Base-by-base conservation (phyloP, 2,329 filamentous ascomycete genomes). In the Huntiella bhutanensis region DNA sequence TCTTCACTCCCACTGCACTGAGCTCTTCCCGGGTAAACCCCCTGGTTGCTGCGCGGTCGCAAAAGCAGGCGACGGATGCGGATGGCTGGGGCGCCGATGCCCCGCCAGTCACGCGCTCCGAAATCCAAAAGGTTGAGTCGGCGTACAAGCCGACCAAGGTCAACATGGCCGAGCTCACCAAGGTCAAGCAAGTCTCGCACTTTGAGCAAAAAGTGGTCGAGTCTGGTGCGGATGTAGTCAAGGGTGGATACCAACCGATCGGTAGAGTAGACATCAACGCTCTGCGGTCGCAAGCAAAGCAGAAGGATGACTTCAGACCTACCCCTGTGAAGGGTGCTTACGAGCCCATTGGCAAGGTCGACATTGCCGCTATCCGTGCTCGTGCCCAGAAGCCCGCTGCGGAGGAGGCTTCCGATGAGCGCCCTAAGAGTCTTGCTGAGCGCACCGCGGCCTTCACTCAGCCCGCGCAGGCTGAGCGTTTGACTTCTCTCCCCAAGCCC, bases 231-330 rank as follows among this genome's bases (percentile, higher is more conserved):
- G 80, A 86, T 57, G 73, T 95, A 15, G 77, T 96, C 44, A 82
- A 66, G 57, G 91, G 91, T 39, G 80, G 73, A 12, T 98, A 98
- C 62, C 85, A 95, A 60, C 91, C 91, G 15, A 68, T 98, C 55
- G 91, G 91, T 48, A 96, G 95, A 65, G 82, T 98, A n/a, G 87
- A 98, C 57, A 96, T 98, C 62, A 82, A 81, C 17, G 87, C 85
- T 34, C 81, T 98, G 54, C 77, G 91, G 52, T 78, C 69, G 59
- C 84, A 72, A 66, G 86, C 64, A 57, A 78, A 69, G 67, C 78
- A 67, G 55, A 68, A 60, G 61, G 71, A 71, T 40, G 85, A 95
- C 56, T 82, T 94, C 54, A 72, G 86, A 47, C 91, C 91, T 3
- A 74, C 80, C 1, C 73, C 77, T 4, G 83, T 96, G 15, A 96